Evolutionary conservation across 768 basidiomycete genomes (phyloP), one percentile per base, ranked within the genome.

Genomic region (Lentinula guzmanii): DNA sequence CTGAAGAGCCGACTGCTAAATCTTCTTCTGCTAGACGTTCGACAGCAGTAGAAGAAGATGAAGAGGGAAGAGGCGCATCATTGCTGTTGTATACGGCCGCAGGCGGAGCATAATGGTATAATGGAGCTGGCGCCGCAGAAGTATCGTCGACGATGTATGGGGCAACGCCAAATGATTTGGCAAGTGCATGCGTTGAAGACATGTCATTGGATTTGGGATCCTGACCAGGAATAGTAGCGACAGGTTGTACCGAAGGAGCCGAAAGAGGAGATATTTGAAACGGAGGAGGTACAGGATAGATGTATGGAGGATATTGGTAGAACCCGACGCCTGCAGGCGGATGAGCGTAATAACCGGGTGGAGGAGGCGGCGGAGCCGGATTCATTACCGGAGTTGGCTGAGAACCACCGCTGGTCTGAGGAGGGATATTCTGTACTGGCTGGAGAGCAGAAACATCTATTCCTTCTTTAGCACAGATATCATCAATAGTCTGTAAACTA

Each of bases 191-290:
- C 6, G 87, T 81, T 69, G 81, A 85, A 54, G 90, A 88, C 79
- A 93, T 82, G 71, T 94, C 90, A 65, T 90, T 86, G 5, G 85
- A 82, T 62, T 88, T 82, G 3, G 92, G 92, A 69, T 93, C 92
- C 65, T 86, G 84, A 54, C 90, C 91, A 69, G 86, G 89, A 66
- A 86, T 82, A 60, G 73, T 65, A 18, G 65, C 39, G 15, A 70
- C 28, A 13, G 70, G 24, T 39, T 63, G 60, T 15, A 68, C 66
- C 35, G 66, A 60, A 16, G 43, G 41, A 65, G 73, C 21, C 60
- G 65, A 4, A 62, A 64, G 35, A 60, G 67, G 16, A 52, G 64
- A 48, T 18, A 48, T 10, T 8, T 48, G 57, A 18, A 46, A 13
- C 18, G 64, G 61, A 24, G 64, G 65, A 42, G 68, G 70, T n/a